Evolutionary conservation across 768 basidiomycete species (phyloP).

Genomic region (Xerocomellus chrysenteron): DNA sequence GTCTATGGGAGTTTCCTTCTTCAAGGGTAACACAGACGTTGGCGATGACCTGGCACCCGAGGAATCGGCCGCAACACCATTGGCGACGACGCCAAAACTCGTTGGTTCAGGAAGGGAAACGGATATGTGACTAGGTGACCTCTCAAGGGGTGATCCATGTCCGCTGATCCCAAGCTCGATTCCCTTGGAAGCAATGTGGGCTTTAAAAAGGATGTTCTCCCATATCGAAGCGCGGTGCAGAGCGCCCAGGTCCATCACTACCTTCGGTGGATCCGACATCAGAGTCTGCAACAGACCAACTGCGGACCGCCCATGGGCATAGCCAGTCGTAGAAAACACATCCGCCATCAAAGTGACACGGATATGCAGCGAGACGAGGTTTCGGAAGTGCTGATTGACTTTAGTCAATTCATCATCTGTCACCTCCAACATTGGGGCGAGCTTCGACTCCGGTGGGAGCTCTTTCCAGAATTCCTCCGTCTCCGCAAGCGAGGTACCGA

Average conservation of each 20-base stretch:
- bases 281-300: conserved; percentile 73
- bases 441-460: conserved; percentile 53
- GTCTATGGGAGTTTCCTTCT: conserved; percentile 48
- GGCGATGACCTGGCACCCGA: conserved; percentile 23
- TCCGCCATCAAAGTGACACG: conserved; percentile 83
- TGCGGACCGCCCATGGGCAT: conserved; percentile 75
- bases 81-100: conserved; percentile 30
- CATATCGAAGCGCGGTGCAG: conserved; percentile 82
- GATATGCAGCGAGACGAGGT: conserved; percentile 71
- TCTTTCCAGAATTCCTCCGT: conserved; percentile 72
- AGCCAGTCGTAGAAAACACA: conserved; percentile 80
- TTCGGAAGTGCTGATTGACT: conserved; percentile 67
- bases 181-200: conserved; percentile 52
- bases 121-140: conserved; percentile 45
- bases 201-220: conserved; percentile 82
- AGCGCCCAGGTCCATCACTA: conserved; percentile 70
- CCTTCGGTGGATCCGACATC: conserved; percentile 59
- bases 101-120: conserved; percentile 42
- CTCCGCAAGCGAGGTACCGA: conserved; percentile 65
- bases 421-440: conserved; percentile 60
- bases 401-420: conserved; percentile 46
- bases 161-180: conserved; percentile 49
- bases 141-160: conserved; percentile 45
- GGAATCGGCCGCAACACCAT: conserved; percentile 29
- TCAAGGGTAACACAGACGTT: conserved; percentile 30